Base-by-base conservation (phyloP, 352 stramenopile genomes). In the Aphanomyces astaci region DNA sequence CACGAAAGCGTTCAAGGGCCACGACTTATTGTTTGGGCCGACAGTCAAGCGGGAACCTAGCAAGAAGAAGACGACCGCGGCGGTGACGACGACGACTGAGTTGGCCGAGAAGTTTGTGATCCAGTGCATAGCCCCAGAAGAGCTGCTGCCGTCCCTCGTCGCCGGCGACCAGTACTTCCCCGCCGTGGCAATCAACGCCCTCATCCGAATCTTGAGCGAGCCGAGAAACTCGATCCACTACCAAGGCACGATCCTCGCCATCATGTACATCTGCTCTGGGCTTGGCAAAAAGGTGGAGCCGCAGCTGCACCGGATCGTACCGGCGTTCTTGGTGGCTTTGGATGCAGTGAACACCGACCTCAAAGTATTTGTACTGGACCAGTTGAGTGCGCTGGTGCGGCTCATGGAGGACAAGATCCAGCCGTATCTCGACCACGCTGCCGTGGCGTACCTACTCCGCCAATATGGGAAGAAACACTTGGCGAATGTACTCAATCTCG, bases 231-330 rank as follows among this genome's bases (percentile, higher is more conserved):
- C 92, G 27, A 92, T 96, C 22, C 95, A 99, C 63, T 98, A 99
- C 72, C 88, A 96, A 31, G 96, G 96, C 63, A 97, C 97, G 3
- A 98, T 98, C 68, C 96, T 99, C 55, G 95, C 97, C 22, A 94
- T 99, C 56, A 99, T 98, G 85, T 98, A 98, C 71, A 98, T 99
- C 70, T 99, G 98, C 79, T 96, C 98, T 74, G 95, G 86, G 52
- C 86, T 99, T 36, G 92, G 94, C 0, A 84, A 98, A 43, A 86
- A 88, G 32, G 98, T 97, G 71, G 94, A 96, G 10, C 89, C 88
- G 19, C 98, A 98, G 72, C 78, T 99, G 25, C 89, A 96, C 63
- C 91, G 96, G 48, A 98, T 99, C 74, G 94, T 99, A 30, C 97
- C 97, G 28, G 94, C 98, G 40, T 98, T 99, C 59, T 75, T 99